A percentile compares a stretch with the other conserved stretches of the same genome.
phyloP scores from a whole-genome alignment of 1,139 yeast species.

The Yamadazyma mexicana region DNA sequence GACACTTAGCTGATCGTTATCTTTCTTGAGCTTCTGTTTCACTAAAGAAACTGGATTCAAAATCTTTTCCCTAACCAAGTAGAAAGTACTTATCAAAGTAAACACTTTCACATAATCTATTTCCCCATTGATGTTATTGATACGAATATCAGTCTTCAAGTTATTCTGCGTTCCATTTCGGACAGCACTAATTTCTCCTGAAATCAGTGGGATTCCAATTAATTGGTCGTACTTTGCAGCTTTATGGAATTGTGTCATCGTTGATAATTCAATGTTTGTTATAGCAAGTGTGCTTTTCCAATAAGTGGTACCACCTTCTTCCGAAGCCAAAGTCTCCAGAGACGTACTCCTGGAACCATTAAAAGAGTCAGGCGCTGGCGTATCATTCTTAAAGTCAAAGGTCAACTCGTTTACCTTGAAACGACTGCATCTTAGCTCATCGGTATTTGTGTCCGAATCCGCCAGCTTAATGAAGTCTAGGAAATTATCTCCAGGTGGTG shows the following conservation, averaged over 20 bases:
- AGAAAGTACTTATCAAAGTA: slow-evolving; percentile 53
- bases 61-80: slow-evolving; percentile 50
- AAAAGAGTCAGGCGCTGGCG: background rate
- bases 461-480: slow-evolving; percentile 17
- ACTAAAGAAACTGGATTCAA: slow-evolving; percentile 33
- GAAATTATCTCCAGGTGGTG: slow-evolving; percentile 6
- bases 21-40: slow-evolving; percentile 23
- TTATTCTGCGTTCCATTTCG: slow-evolving; percentile 15
- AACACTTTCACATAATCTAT: slow-evolving; percentile 53
- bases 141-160: slow-evolving; percentile 27
- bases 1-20: slow-evolving; percentile 9
- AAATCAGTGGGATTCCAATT: slow-evolving; percentile 21
- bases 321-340: slow-evolving; percentile 24
- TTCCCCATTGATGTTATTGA: slow-evolving; percentile 32
- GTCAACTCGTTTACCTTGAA: slow-evolving; percentile 7
- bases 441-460: slow-evolving; percentile 17
- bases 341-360: slow-evolving; percentile 14
- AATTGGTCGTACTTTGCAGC: slow-evolving; percentile 10
- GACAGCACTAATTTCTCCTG: slow-evolving; percentile 8
- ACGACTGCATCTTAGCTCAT: slow-evolving; percentile 30
- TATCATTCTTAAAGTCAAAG: slow-evolving; percentile 4
- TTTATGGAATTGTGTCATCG: slow-evolving; percentile 25
- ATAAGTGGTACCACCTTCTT: slow-evolving; percentile 7
- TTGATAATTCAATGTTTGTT: slow-evolving; percentile 24
- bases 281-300: slow-evolving; percentile 21